phyloP scores from a whole-genome alignment of 2,329 filamentous ascomycete genomes.

The Pestalotiopsis sp. region DNA sequence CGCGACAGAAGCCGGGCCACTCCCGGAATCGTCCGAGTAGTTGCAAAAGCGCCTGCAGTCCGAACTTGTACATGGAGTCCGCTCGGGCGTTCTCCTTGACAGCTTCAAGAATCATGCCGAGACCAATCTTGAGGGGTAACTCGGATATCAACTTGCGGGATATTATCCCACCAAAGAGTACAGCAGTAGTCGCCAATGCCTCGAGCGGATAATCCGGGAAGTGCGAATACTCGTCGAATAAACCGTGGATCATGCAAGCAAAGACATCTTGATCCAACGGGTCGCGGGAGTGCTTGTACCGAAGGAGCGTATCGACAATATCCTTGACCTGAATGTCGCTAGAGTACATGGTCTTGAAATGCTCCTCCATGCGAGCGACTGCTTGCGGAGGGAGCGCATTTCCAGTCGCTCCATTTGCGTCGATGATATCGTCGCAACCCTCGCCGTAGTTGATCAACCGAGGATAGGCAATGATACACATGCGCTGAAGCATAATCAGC shows the following conservation, averaged over 20 bases:
- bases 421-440: slow-evolving; percentile 88
- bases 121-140: slow-evolving; percentile 87
- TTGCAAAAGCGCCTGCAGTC: slow-evolving; percentile 90
- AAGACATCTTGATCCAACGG: slow-evolving; percentile 91
- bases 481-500: slow-evolving; percentile 78
- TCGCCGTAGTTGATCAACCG: slow-evolving; percentile 95
- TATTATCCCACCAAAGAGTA: slow-evolving; percentile 95
- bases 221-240: slow-evolving; percentile 96
- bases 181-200: slow-evolving; percentile 90
- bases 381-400: slow-evolving; percentile 79
- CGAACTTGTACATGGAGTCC: slow-evolving; percentile 97
- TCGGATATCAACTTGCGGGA: slow-evolving; percentile 89
- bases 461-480: slow-evolving; percentile 90
- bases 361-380: slow-evolving; percentile 91
- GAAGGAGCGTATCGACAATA: slow-evolving; percentile 81
- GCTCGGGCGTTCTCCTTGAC: slow-evolving; percentile 83
- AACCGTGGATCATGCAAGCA: slow-evolving; percentile 95
- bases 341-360: slow-evolving; percentile 98
- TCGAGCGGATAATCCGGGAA: slow-evolving; percentile 97
- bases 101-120: slow-evolving; percentile 97
- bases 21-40: slow-evolving; percentile 81
- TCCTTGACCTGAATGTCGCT: slow-evolving; percentile 84
- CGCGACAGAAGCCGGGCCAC: slow-evolving; percentile 93
- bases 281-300: slow-evolving; percentile 85
- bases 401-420: slow-evolving; percentile 78